phyloP scores from a whole-genome alignment of 169 alveolate genomes.

The Fabrea salina region DNA sequence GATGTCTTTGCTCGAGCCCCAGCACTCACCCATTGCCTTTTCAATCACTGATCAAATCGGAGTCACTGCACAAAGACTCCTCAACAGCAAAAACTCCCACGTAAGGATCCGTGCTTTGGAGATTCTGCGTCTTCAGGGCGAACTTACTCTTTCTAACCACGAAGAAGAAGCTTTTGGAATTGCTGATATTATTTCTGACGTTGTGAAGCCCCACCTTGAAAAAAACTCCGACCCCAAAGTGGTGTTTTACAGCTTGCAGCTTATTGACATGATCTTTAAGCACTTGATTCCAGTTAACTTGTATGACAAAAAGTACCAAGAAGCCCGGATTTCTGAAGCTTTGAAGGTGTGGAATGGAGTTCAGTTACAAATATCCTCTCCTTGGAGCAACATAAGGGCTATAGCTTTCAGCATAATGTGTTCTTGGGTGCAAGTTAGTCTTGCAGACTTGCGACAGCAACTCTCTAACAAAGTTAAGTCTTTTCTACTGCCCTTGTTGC shows the following conservation, averaged over 20 bases:
- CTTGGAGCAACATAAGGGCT: conserved; percentile 48
- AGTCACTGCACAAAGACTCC: neutral
- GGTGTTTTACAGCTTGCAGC: neutral
- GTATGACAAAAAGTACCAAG: conserved; percentile 38
- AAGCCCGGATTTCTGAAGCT: conserved; percentile 30
- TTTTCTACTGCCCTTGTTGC: conserved; percentile 32
- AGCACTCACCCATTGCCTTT: neutral
- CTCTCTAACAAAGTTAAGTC: conserved; percentile 39
- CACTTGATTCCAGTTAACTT: conserved; percentile 21
- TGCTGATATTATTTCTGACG: neutral
- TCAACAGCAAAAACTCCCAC: conserved; percentile 16
- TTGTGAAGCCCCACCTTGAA: conserved; percentile 6
- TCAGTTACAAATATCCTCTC: conserved; percentile 18
- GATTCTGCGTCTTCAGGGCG: conserved; percentile 22
- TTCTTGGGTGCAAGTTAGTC: conserved; percentile 32
- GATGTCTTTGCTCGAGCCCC: neutral
- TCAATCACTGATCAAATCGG: neutral
- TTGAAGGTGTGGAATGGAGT: conserved; percentile 44
- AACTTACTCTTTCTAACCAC: conserved; percentile 1
- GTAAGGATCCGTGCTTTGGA: conserved; percentile 28
- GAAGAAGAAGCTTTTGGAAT: neutral
- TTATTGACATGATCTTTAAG: neutral
- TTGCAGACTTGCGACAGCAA: neutral
- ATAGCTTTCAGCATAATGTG: conserved; percentile 40
- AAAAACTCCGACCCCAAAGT: neutral